Evolutionary conservation across 164 flowering plant genomes (phyloP).

Genomic region (Platanus orientalis): DNA sequence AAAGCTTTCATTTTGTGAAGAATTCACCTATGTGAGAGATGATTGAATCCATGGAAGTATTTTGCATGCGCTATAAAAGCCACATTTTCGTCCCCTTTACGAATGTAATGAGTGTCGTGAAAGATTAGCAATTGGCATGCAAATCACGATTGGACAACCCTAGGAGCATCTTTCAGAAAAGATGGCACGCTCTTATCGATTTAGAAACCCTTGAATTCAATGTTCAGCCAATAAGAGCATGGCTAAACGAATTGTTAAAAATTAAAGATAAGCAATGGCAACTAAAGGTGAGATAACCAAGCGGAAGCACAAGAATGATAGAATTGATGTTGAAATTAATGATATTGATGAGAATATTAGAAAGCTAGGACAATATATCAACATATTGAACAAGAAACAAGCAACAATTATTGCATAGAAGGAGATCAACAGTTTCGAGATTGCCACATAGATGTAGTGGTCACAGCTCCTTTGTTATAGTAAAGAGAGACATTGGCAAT

Average conservation of each 20-base stretch:
- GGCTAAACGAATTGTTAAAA: constrained; percentile 23
- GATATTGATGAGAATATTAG: constrained; percentile 26
- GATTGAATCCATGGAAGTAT: constrained; percentile 39
- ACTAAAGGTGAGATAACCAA: constrained; percentile 17
- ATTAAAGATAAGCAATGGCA: constrained; percentile 25
- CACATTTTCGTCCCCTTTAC: constrained; percentile 44
- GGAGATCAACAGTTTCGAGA: not conserved
- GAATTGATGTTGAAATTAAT: constrained; percentile 19
- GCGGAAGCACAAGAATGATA: constrained; percentile 9
- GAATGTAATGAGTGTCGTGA: constrained; percentile 37
- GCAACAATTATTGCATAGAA: constrained; percentile 4
- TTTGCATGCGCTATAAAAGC: constrained; percentile 35
- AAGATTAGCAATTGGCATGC: constrained; percentile 46
- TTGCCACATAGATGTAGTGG: too few species aligned
- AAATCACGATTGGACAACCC: constrained; percentile 28
- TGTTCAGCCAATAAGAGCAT: constrained; percentile 21
- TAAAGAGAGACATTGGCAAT: too few species aligned
- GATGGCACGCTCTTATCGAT: constrained; percentile 29
- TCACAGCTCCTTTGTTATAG: too few species aligned
- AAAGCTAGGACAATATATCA: constrained; percentile 11
- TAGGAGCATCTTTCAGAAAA: constrained; percentile 19
- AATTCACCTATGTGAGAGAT: constrained; percentile 34
- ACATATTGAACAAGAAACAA: constrained; percentile 10
- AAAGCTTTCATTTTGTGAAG: constrained; percentile 34
- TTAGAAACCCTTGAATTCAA: constrained; percentile 46